Base-by-base conservation (phyloP, 83 land plant species). In the Diphasiastrum complanatum region DNA sequence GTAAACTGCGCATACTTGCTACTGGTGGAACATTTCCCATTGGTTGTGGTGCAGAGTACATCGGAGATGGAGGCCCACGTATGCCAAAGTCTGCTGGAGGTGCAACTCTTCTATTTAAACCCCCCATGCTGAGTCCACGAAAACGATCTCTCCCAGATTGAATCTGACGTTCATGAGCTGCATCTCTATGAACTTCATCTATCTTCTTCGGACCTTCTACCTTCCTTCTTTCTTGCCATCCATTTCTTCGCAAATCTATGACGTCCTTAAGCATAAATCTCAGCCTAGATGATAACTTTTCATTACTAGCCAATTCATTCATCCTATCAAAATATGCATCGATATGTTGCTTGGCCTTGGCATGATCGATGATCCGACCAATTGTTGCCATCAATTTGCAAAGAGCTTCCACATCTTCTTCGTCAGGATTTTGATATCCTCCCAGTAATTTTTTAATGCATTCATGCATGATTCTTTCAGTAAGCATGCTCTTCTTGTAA, bases 131-230 rank as follows among this genome's bases (percentile, higher is more conserved):
- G 4, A 80, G 66, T 8, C 82, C 84, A 48, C 96, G 91, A 35
- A 71, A 58, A 36, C 96, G 80, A 67, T 70, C 74, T 16, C 74
- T 33, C 11, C 82, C 70, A 49, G 86, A 26, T 63, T 83, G 85
- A 27, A 81, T 75, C 56, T 84, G 85, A 28, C 92, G 56, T 33
- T 91, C 97, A 32, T 86, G 87, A 36, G 80, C 88, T 33, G 97
- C 97, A 79, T 91, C 97, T 38, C 92, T 73, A 63, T 84, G 97
- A 29, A 91, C 97, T 45, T 91, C 92, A 37, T 91, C 97, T 49
- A 91, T 91, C 70, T 83, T 91, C 70, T 91, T 91, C 8, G 97
- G 97, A 1, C 97, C 97, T 48, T 91, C 97, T 41, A 91, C 86
- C 72, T 91, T 91, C 57, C 89, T 76, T 49, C 97, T 78, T 68